Evolutionary conservation across 805 yeast species (phyloP).

Genomic region (Metschnikowia bowlesiae): DNA sequence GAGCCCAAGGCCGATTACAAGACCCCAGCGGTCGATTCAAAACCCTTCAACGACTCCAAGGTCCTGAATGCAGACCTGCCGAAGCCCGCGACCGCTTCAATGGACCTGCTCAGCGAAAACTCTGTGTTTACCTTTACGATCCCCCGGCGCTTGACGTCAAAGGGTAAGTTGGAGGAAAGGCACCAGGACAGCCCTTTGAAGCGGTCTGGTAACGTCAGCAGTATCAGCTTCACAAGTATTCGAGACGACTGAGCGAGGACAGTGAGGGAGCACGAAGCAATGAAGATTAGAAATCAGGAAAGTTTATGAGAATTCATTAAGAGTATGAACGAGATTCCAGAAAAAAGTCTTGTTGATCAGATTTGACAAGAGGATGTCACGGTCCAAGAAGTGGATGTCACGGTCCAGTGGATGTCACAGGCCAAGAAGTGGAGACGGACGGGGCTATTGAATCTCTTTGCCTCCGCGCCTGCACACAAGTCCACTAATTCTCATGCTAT

Average conservation of each 20-base stretch:
- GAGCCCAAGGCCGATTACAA: neutral
- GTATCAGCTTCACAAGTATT: constrained; percentile 17
- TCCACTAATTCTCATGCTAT: neutral
- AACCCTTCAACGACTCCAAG: no score
- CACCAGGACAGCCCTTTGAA: constrained; percentile 1
- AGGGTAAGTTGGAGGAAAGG: neutral
- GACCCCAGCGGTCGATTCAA: neutral
- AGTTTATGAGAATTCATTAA: neutral
- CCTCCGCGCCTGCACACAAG: neutral
- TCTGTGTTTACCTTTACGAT: neutral
- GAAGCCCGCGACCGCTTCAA: neutral
- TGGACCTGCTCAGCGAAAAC: constrained; percentile 2
- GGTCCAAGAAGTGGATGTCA: no score
- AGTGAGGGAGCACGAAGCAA: neutral
- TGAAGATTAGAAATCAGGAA: no score
- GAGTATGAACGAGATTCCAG: neutral
- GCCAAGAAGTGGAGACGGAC: no score
- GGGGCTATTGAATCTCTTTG: no score
- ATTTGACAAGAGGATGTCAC: no score
- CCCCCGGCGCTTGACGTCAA: neutral
- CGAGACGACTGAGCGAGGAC: constrained; percentile 9
- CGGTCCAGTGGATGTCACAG: no score
- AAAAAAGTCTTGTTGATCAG: no score
- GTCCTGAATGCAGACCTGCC: no score
- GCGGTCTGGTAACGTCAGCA: constrained; percentile 10